Conservation (phyloP, 73 alveolate species). For the Blepharisma japonicum region DNA sequence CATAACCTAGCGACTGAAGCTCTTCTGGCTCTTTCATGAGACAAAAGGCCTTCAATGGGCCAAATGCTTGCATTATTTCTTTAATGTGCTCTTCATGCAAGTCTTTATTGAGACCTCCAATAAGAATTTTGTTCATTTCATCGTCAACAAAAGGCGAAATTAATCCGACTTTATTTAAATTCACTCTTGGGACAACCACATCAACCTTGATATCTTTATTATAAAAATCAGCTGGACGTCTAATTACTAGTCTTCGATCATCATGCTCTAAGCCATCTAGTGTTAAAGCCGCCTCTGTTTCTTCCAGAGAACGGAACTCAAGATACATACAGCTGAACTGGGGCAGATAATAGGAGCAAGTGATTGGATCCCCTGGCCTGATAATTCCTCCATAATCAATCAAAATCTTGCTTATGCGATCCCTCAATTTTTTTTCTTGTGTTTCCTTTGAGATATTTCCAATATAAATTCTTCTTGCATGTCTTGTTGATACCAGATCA, state of each 20-base stretch:
- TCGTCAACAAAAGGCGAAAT: slow-evolving; percentile 59
- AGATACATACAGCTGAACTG: slow-evolving; percentile 54
- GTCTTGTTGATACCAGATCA: slow-evolving; percentile 30
- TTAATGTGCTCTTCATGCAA: slow-evolving; percentile 52
- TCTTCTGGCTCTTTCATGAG: slow-evolving; percentile 46
- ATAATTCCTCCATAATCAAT: slow-evolving; percentile 48
- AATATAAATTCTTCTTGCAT: slow-evolving; percentile 58
- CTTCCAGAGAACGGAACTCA: slow-evolving; percentile 61
- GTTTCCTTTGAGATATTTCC: slow-evolving; percentile 49
- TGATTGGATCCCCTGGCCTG: slow-evolving; percentile 56
- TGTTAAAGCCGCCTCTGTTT: slow-evolving; percentile 44
- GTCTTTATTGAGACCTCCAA: slow-evolving; percentile 66
- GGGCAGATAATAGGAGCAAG: slow-evolving; percentile 29
- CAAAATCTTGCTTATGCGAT: slow-evolving; percentile 38
- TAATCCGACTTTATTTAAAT: slow-evolving; percentile 45
- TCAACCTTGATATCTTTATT: slow-evolving; percentile 37
- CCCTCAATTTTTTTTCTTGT: slow-evolving; percentile 31
- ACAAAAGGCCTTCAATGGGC: slow-evolving; percentile 49
- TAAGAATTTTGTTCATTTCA: slow-evolving; percentile 45
- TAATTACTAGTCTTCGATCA: slow-evolving; percentile 36
- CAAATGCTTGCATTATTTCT: slow-evolving; percentile 41
- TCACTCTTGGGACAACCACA: slow-evolving; percentile 44
- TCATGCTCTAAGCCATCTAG: slow-evolving; percentile 51
- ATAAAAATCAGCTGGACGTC: slow-evolving; percentile 61
- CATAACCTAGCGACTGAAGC: slow-evolving; percentile 46